A percentile compares a stretch with the other conserved stretches of the same genome.
These are phyloP conservation scores for Pouteria glomerata DNA, from an alignment of 148 eudicot species.

Conservation along the genomic window DNA sequence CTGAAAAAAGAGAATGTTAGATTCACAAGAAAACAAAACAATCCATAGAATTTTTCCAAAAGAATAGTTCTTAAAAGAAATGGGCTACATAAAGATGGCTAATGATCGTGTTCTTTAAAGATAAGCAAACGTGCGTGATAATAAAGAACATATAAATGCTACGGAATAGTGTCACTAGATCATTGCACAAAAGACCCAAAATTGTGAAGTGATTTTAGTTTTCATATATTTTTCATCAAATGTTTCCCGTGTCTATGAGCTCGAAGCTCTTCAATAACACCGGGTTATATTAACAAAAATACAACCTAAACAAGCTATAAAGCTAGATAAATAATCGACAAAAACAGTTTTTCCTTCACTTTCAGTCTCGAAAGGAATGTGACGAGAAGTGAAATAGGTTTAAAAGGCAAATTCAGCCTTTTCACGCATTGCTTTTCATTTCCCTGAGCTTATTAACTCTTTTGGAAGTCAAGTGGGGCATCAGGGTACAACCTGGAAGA, in stretches of 20 bases:
- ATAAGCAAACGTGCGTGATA: background rate
- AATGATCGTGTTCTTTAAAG: background rate
- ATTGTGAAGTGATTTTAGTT: background rate
- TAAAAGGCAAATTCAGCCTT: background rate
- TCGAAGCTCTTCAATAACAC: background rate
- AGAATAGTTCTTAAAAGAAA: too few species aligned
- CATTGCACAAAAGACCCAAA: background rate
- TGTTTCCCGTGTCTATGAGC: background rate
- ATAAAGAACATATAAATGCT: background rate
- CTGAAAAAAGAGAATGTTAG: background rate
- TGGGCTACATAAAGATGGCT: background rate
- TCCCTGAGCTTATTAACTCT: too few species aligned
- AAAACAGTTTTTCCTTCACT: background rate
- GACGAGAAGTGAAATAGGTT: background rate
- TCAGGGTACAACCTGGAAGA: conserved; percentile 8
- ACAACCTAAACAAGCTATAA: background rate
- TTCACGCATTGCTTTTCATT: background rate
- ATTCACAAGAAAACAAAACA: background rate
- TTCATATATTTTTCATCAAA: background rate
- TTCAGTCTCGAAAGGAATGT: background rate
- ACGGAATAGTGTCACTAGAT: background rate
- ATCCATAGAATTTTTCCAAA: too few species aligned
- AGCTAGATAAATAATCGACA: background rate
- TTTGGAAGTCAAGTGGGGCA: conserved; percentile 4
- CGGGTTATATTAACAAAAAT: background rate